Base-by-base conservation (phyloP, 78 protist genomes). In the Dictyostelium firmibasis region DNA sequence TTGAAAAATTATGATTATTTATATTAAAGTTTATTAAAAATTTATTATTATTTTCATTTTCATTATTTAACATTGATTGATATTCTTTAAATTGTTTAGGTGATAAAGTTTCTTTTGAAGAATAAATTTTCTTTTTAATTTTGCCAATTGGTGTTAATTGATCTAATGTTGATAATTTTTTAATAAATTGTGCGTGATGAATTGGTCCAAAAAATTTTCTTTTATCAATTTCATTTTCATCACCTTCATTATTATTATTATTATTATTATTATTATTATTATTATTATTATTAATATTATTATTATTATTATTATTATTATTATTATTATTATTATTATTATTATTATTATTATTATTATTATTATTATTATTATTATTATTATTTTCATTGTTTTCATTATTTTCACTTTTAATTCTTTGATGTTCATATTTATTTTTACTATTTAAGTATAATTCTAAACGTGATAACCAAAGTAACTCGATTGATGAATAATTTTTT, bases 401-500 rank as follows among this genome's bases (percentile, higher is more conserved):
- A 50, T 50, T 50, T 16, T 14, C 2, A 4, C 43, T 14, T 50
- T 14, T 53, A 53, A 53, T 5, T 53, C 23, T 50, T 14, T 4
- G 43, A 38, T 4, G 43, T 53, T 53, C 18, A 4, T 57, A 20
- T 5, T 57, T 20, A 20, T 20, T 20, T 20, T 18, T 57, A 57
- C 67, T 20, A 57, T 50, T 23, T 50, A 57, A 20, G 6, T 20
- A 20, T 57, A 57, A 57, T 29, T 27, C 79, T 33, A 72, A 72
- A 72, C 79, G 79, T 72, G 79, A 72, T 72, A 29, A 6, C 79
- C 79, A 72, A 16, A 72, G 44, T 33, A 29, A 67, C 27, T 67
- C 75, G 38, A 72, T 72, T 72, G 41, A 10, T 70, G 78, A 72
- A n/a, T n/a, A n/a, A n/a, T n/a, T n/a, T n/a, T n/a, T n/a, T n/a